Evolutionary conservation across 2,329 filamentous ascomycete genomes (phyloP), one percentile per base, ranked within the genome.

Genomic region (Aspergillus sp.): DNA sequence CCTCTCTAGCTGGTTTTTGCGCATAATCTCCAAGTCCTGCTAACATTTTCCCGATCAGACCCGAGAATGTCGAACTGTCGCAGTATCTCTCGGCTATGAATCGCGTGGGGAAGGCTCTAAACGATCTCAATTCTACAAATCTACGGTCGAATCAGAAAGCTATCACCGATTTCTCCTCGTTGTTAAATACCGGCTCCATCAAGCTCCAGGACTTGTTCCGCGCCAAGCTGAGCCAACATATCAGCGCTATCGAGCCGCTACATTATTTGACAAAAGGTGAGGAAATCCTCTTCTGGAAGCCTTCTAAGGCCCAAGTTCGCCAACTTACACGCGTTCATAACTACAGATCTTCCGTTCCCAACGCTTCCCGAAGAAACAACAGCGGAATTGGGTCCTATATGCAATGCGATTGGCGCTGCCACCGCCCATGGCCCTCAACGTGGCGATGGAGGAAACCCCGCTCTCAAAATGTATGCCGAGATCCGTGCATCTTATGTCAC

Each of bases 61-160:
- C 93, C 1, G 88, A 92, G 67, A 90, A 89, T 75, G 87, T 88
- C 32, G 93, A 93, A 46, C 80, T 99, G 58, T 84, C 87, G 42
- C 90, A 91, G 67, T 99, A 96, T 76, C 85, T 99, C 53, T 88
- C 87, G 50, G 96, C 94, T 6, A 86, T 98, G 67, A 95, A 96
- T 77, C 89, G 95, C 47, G 86, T 96, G 32, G 92, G 90, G 69
- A 90, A 90, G 73, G 90, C 93, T n/a, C 82, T 97, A 57, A 78
- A 82, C 61, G 91, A 96, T 63, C 89, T 99, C 79, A 90, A 90
- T 73, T 84, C 90, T 3, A 94, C 94, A n/a, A 97, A 97, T 67
- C 80, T 99, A 54, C 88, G 91, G 58, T 90, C 93, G 10, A 98
- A 97, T 61, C 93, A 98, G 73, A 89, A 93, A 74, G 92, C 92